Evolutionary conservation across 139 green algal genomes (phyloP).

Genomic region (Micromonas pusilla): DNA sequence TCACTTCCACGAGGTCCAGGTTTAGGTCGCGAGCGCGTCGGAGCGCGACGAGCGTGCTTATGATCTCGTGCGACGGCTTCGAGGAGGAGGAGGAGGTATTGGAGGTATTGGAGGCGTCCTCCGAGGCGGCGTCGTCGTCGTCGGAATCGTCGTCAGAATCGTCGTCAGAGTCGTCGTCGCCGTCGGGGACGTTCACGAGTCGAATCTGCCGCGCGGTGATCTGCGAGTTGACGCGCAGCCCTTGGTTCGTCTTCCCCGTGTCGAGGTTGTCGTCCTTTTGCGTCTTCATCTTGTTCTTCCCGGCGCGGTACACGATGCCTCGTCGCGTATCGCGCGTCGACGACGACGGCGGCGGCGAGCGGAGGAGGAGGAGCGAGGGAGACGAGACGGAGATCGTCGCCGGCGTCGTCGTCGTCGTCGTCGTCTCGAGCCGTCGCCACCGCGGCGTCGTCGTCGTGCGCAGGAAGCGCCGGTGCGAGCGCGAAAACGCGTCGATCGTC

Average conservation of each 20-base stretch:
- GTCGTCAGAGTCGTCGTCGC: neutral
- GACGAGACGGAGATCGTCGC: neutral
- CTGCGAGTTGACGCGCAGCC: neutral
- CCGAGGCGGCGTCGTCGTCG: too few relatives aligned
- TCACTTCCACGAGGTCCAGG: slow-evolving; percentile 58
- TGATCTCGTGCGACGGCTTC: neutral
- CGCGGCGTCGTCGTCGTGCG: neutral
- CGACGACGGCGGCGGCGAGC: too few relatives aligned
- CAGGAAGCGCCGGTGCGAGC: too few relatives aligned
- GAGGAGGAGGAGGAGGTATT: too few relatives aligned
- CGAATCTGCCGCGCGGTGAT: neutral
- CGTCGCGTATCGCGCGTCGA: too few relatives aligned
- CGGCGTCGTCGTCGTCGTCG: neutral
- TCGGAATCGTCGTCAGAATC: too few relatives aligned
- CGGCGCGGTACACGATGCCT: too few relatives aligned
- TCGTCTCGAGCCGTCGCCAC: neutral
- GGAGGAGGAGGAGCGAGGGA: too few relatives aligned
- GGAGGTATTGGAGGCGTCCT: too few relatives aligned
- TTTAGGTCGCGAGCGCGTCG: slow-evolving; percentile 8
- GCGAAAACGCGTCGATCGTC: too few relatives aligned
- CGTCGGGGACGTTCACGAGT: neutral
- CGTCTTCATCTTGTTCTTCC: too few relatives aligned
- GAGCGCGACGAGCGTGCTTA: neutral
- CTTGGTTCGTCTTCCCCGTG: neutral
- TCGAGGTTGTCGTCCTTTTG: neutral